Percentiles rank a stretch among this genome's conserved stretches.
phyloP scores from a whole-genome alignment of 1,284 basidiomycete species.

The Puccinia polysora region DNA sequence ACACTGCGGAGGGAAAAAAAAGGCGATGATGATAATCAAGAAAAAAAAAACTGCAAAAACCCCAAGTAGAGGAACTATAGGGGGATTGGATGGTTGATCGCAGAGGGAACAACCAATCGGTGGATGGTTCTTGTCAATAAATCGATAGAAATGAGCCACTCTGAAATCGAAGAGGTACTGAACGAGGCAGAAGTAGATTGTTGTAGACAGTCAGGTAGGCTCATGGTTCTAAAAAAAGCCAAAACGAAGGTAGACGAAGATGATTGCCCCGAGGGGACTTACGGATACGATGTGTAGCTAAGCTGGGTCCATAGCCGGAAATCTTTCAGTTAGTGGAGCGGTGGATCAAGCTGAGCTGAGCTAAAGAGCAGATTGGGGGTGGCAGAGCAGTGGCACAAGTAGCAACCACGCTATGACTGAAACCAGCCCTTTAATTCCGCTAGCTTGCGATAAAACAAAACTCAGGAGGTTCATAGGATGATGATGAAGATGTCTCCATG shows the following conservation, averaged over 20 bases:
- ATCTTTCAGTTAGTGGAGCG: constrained; percentile 18
- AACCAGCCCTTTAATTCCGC: constrained; percentile 39
- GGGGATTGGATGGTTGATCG: constrained; percentile 16
- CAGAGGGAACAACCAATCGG: constrained; percentile 11
- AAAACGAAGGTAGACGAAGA: constrained; percentile 15
- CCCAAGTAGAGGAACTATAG: constrained; percentile 22
- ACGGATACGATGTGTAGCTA: constrained; percentile 20
- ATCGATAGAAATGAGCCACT: constrained; percentile 6
- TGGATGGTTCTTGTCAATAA: constrained; percentile 33
- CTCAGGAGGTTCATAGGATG: constrained; percentile 27
- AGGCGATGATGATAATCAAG: constrained; percentile 9
- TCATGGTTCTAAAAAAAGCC: background rate
- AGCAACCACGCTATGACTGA: constrained; percentile 20
- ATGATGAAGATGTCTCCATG: constrained; percentile 38
- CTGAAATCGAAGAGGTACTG: constrained; percentile 7
- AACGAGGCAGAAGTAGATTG: background rate
- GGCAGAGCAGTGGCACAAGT: constrained; percentile 7
- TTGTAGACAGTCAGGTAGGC: constrained; percentile 14
- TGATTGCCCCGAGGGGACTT: constrained; percentile 41
- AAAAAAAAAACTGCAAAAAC: constrained; percentile 18
- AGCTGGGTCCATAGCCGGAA: constrained; percentile 29
- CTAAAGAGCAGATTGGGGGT: constrained; percentile 34
- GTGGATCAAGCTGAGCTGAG: constrained; percentile 26
- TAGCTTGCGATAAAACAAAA: constrained; percentile 1
- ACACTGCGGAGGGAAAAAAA: constrained; percentile 7